phyloP scores from a whole-genome alignment of 176 grass and related monocot genomes.

The Bolboschoenus planiculmis region DNA sequence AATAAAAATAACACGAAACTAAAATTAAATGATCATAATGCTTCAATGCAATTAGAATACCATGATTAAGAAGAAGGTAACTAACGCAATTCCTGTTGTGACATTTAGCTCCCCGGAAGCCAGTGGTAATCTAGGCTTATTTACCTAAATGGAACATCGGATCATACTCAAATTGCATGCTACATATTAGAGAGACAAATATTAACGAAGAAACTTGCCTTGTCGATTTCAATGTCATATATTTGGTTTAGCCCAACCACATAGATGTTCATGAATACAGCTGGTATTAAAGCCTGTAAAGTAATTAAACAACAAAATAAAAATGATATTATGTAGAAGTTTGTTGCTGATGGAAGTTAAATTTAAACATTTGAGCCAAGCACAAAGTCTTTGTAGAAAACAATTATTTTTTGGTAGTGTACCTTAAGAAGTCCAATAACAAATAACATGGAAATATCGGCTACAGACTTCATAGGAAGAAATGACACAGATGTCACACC shows the following conservation, averaged over 20 bases:
- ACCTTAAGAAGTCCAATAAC: constrained; percentile 54
- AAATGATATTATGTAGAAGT: neutral
- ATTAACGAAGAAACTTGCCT: constrained; percentile 26
- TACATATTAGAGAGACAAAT: neutral
- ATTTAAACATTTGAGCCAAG: neutral
- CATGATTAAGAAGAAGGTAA: constrained; percentile 39
- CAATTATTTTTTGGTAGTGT: neutral
- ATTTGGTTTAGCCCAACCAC: constrained; percentile 78
- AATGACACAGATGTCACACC: constrained; percentile 68
- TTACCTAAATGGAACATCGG: constrained; percentile 39
- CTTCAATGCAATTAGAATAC: constrained; percentile 31
- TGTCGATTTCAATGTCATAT: constrained; percentile 78
- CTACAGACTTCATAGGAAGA: constrained; percentile 44
- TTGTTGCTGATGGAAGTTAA: neutral
- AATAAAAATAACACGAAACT: neutral
- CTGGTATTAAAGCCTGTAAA: constrained; percentile 49
- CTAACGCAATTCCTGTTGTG: constrained; percentile 37
- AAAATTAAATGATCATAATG: neutral
- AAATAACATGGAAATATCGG: constrained; percentile 40
- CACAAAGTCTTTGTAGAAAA: neutral
- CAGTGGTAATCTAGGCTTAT: constrained; percentile 69
- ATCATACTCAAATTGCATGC: neutral
- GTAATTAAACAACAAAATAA: neutral
- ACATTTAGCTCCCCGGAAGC: constrained; percentile 67
- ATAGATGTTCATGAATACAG: constrained; percentile 86